A percentile compares a stretch with the other conserved stretches of the same genome.
Conservation (phyloP, 768 basidiomycete genomes). For the Suillus decipiens region DNA sequence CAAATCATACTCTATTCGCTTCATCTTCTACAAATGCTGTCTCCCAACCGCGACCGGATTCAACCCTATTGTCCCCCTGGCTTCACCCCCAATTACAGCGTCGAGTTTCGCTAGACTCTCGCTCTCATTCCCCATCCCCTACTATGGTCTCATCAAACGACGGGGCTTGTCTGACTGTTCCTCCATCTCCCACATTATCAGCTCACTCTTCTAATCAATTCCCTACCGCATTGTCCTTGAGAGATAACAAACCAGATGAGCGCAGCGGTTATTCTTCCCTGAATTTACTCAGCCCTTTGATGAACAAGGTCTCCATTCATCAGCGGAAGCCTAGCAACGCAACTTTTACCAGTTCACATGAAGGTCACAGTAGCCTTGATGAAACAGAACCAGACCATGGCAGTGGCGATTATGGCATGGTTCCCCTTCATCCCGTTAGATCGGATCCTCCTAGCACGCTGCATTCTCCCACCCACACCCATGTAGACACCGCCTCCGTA, state of each 20-base stretch:
- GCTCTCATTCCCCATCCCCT: slow-evolving; percentile 32
- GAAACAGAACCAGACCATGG: slow-evolving; percentile 53
- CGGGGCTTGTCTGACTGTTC: slow-evolving; percentile 41
- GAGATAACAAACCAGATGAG: slow-evolving; percentile 69
- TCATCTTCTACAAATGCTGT: background rate
- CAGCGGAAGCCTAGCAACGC: slow-evolving; percentile 57
- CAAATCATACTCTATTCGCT: slow-evolving; percentile 16
- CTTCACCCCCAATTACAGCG: background rate
- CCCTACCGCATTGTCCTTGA: slow-evolving; percentile 53
- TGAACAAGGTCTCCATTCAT: slow-evolving; percentile 38
- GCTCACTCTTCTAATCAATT: slow-evolving; percentile 64
- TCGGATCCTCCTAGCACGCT: slow-evolving; percentile 37
- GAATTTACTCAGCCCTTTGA: slow-evolving; percentile 46
- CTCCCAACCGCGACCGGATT: background rate
- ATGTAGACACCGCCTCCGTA: slow-evolving; percentile 40
- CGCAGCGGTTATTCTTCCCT: slow-evolving; percentile 54
- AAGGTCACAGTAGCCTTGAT: slow-evolving; percentile 37
- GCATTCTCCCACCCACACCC: slow-evolving; percentile 39
- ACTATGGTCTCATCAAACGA: slow-evolving; percentile 43
- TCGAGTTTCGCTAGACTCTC: slow-evolving; percentile 34
- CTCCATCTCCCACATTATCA: slow-evolving; percentile 80
- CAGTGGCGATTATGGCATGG: slow-evolving; percentile 28
- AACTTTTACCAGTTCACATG: slow-evolving; percentile 49
- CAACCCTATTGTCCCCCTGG: slow-evolving; percentile 27
- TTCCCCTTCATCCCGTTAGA: slow-evolving; percentile 35